Percentiles rank a stretch among this genome's conserved stretches.
phyloP scores from a whole-genome alignment of 345 rosid species.

The Rhodomyrtus tomentosa region DNA sequence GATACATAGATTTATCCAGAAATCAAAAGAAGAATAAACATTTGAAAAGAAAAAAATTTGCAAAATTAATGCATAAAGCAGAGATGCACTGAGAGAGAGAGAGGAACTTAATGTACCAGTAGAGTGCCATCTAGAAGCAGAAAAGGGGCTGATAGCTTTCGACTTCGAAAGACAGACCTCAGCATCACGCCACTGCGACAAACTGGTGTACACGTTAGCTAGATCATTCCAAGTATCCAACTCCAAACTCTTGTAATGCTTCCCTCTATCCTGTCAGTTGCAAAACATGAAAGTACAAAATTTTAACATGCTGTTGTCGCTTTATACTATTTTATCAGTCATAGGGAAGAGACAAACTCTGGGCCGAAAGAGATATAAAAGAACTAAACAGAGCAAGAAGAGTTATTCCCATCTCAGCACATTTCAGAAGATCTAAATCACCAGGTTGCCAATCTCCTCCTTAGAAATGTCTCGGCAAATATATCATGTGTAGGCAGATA shows the following conservation, averaged over 20 bases:
- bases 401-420: background rate
- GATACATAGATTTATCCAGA: background rate
- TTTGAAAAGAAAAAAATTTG: background rate
- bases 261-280: conserved; percentile 8
- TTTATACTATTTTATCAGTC: background rate
- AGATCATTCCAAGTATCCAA: conserved; percentile 66
- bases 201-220: conserved; percentile 42
- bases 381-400: background rate
- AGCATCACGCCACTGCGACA: conserved; percentile 61
- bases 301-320: background rate
- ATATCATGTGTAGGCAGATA: background rate
- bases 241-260: conserved; percentile 36
- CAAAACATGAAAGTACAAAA: background rate
- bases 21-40: background rate
- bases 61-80: background rate
- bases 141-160: conserved; percentile 35
- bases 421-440: background rate
- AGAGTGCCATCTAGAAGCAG: conserved; percentile 45
- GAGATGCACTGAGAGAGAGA: background rate
- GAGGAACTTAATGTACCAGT: conserved; percentile 17
- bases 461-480: background rate
- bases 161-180: conserved; percentile 62
- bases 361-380: background rate
- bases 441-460: background rate
- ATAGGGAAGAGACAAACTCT: background rate